A percentile compares a stretch with the other conserved stretches of the same genome.
These are phyloP conservation scores for Trypanosoma caninum DNA, from an alignment of 208 protist species.

Conservation along the genomic window DNA sequence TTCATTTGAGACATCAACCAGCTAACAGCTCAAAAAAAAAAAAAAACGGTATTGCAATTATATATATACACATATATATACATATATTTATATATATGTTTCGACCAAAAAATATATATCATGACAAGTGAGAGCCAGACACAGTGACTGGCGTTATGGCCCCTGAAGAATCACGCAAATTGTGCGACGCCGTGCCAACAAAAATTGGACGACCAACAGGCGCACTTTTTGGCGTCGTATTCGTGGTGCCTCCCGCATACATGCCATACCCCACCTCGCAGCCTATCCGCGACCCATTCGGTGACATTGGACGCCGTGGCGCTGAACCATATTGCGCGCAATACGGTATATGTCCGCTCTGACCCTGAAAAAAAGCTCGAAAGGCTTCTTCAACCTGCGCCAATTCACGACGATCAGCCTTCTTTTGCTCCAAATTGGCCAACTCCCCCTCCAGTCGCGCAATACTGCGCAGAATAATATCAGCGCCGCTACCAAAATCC, in stretches of 20 bases:
- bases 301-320: slow-evolving; percentile 28
- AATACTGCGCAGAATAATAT: slow-evolving; percentile 60
- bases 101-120: background rate
- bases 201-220: slow-evolving; percentile 56
- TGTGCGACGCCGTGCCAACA: slow-evolving; percentile 25
- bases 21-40: slow-evolving; percentile 4
- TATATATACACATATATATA: too few species aligned
- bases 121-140: slow-evolving; percentile 21
- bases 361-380: slow-evolving; percentile 20
- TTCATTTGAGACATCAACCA: too few species aligned
- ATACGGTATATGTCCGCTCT: background rate
- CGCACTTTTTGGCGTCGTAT: background rate
- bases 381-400: slow-evolving; percentile 49
- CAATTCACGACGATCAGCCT: slow-evolving; percentile 75
- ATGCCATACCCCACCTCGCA: too few species aligned
- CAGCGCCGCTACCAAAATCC: slow-evolving; percentile 50
- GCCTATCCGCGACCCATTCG: background rate
- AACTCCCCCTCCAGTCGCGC: slow-evolving; percentile 68
- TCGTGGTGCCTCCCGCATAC: too few species aligned
- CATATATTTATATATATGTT: slow-evolving; percentile 6
- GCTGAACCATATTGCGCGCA: slow-evolving; percentile 12
- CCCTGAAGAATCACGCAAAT: slow-evolving; percentile 46
- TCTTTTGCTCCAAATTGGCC: slow-evolving; percentile 68
- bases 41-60: slow-evolving; percentile 14
- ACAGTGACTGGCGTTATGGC: slow-evolving; percentile 61